Base-by-base conservation (phyloP, 805 yeast species). In the Nakazawaea ishiwadae region DNA sequence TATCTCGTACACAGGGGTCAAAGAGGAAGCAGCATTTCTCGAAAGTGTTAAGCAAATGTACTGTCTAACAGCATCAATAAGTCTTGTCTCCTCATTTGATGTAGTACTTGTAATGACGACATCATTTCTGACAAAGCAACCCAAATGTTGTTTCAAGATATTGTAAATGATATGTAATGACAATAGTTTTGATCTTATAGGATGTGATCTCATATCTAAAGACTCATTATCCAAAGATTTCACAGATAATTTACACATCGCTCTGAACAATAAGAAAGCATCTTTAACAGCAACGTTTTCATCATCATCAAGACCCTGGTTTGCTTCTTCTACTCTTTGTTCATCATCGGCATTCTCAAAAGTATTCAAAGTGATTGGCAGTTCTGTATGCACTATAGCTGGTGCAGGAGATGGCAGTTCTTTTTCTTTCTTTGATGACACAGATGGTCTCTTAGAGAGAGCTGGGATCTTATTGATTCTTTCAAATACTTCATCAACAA, bases 191-290 rank as follows among this genome's bases (percentile, higher is more conserved):
- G 97, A 88, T 54, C 99, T 78, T 49, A 93, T 88, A 2, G 91
- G 84, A 55, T 91, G 96, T 2, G 96, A 84, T 59, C 91, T 77
- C 88, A 83, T 81, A 59, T 85, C 95, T 47, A 88, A 63, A 26
- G 79, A 75, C 28, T 81, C 84, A 31, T 79, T 72, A 45, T 90
- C 97, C 44, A 91, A 65, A 20, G 81, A 73, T 60, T 93, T 93
- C 36, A 86, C 84, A 3, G 97, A 85, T 14, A 93, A 73, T 56
- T 88, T 89, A 59, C 96, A 86, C 93, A 93, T 84, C 1, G 97
- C 91, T 57, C 99, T 77, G 62, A 93, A 89, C 3, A 93, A 76
- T 45, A 93, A 69, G 55, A 90, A 91, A 0, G 98, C 97, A 59
- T 93, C 99, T 53, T 88, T 90, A 15, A 87, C 80, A 1, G 72